phyloP scores from a whole-genome alignment of 495 filamentous ascomycete genomes.

The Aspergillus taichungensis region DNA sequence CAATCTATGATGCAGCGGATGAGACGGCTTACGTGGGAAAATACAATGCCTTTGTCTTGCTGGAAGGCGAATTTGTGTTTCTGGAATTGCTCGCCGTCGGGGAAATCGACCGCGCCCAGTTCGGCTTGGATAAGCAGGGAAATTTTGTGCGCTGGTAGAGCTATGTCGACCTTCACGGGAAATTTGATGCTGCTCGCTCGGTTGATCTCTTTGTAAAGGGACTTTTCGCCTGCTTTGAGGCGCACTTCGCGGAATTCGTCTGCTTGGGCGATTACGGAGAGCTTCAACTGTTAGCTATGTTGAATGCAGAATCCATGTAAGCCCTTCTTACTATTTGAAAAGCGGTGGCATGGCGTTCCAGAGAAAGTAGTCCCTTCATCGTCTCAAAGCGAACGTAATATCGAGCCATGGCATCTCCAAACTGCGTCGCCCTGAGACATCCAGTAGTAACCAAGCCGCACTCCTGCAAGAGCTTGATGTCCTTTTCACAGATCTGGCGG shows the following conservation, averaged over 20 bases:
- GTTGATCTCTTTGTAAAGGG: slow-evolving; percentile 76
- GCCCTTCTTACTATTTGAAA: slow-evolving; percentile 58
- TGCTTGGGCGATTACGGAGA: slow-evolving; percentile 59
- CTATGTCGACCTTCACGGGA: slow-evolving; percentile 71
- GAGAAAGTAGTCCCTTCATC: slow-evolving; percentile 64
- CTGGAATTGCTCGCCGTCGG: slow-evolving; percentile 49
- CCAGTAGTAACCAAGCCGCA: slow-evolving; percentile 46
- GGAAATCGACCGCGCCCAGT: slow-evolving; percentile 67
- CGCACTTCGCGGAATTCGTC: slow-evolving; percentile 71
- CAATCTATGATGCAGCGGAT: slow-evolving; percentile 85
- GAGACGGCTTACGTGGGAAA: slow-evolving; percentile 64
- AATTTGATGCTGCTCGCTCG: slow-evolving; percentile 61
- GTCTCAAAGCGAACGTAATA: slow-evolving; percentile 90
- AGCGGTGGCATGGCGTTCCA: slow-evolving; percentile 52
- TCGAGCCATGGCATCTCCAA: slow-evolving; percentile 84
- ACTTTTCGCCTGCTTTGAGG: slow-evolving; percentile 65
- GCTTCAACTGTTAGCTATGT: slow-evolving; percentile 39
- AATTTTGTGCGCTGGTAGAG: slow-evolving; percentile 69
- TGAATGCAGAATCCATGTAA: not conserved
- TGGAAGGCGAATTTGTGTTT: slow-evolving; percentile 54
- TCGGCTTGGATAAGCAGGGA: slow-evolving; percentile 77
- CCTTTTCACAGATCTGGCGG: slow-evolving; percentile 71
- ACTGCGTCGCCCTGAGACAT: slow-evolving; percentile 59
- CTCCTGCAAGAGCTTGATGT: slow-evolving; percentile 61
- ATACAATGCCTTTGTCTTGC: slow-evolving; percentile 63